These are phyloP conservation scores for Nicotiana rustica DNA, from an alignment of 305 asterid genomes.

Conservation along the genomic window DNA sequence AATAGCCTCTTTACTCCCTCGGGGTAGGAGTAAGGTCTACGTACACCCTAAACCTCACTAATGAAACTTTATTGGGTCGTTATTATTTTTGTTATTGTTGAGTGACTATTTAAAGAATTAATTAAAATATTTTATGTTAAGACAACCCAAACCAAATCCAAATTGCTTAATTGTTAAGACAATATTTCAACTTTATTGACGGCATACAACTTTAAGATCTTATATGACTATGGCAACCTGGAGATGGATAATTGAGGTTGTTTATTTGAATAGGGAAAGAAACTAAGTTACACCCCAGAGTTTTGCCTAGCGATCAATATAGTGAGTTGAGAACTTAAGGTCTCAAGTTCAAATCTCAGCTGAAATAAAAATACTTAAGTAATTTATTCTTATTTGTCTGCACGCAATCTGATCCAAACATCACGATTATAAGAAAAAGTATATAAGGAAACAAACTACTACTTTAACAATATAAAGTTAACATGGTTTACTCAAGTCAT, in stretches of 20 bases:
- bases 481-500: not conserved
- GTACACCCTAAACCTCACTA: too few species aligned
- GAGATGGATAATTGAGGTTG: not conserved
- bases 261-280: not conserved
- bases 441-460: not conserved
- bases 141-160: not conserved
- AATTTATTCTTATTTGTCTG: too few species aligned
- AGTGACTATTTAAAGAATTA: too few species aligned
- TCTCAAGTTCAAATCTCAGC: not conserved
- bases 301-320: too few species aligned
- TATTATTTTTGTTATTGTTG: too few species aligned
- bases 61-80: too few species aligned
- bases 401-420: too few species aligned
- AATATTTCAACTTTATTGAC: not conserved
- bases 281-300: not conserved
- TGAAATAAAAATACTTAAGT: too few species aligned
- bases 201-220: not conserved
- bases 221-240: not conserved
- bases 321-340: not conserved
- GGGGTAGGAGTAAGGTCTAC: too few species aligned
- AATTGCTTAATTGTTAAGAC: slow-evolving; percentile 2
- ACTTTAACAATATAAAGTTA: not conserved
- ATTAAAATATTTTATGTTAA: too few species aligned
- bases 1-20: too few species aligned
- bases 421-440: not conserved